Evolutionary conservation across 305 asterid genomes (phyloP), one percentile per base, ranked within the genome.

Genomic region (Fraxinus platypoda): DNA sequence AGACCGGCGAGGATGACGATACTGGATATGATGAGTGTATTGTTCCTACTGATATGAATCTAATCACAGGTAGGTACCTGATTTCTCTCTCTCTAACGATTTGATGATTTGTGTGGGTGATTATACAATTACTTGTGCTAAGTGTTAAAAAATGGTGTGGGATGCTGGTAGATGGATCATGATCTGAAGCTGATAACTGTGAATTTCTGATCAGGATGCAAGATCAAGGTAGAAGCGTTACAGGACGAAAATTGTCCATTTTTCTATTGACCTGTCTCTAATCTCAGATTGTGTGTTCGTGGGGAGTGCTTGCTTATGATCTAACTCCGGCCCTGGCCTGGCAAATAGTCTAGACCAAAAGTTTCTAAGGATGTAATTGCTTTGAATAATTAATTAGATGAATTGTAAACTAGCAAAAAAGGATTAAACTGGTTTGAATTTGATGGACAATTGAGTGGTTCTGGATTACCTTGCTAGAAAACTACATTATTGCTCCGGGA

Each of bases 1-100:
- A 93, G 88, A 94, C 97, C 28, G 98, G 99, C 68, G 99, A 95
- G 90, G 95, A 93, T 31, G 98, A 94, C 68, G 98, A 94, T 78
- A 94, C 98, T 37, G 98, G 98, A 80, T 93, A 87, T 35, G 97
- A 94, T 78, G 98, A 94, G 87, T 94, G 98, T 83, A 91, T 94
- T 85, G 98, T 94, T 72, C 97, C 98, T 38, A 82, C 87, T 76
- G 98, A 94, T 54, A 93, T 94, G 97, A 94, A 94, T 76, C 94
- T 94, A 33, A 94, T 93, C 54, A 93, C 98, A 8, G 99, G 98
- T 95, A 43, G 57, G 87, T 17, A 41, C 21, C 34, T 4, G 2
- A 11, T 34, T 76, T 30, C 8, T 75, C 35, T 15, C 34, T 82
- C 23, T 73, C 12, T 28, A 15, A 9, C 11, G 19, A 26, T 64